Conservation (phyloP, 371 early-diverging fungal genomes). For the Rhizopus arrhizus region DNA sequence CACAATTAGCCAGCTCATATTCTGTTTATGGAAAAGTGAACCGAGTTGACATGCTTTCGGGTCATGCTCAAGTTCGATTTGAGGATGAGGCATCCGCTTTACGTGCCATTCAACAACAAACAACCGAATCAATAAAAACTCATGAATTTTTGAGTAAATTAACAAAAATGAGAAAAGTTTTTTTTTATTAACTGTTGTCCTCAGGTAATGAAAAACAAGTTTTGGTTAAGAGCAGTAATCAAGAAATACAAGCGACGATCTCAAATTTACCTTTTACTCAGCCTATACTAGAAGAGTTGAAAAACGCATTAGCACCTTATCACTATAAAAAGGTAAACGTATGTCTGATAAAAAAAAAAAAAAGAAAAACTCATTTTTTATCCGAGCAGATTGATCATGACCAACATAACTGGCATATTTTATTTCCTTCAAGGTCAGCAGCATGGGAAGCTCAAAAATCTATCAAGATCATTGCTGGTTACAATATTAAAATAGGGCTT, state of each 20-base stretch:
- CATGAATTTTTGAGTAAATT: no score
- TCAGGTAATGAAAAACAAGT: neutral
- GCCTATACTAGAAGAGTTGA: constrained; percentile 47
- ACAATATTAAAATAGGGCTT: neutral
- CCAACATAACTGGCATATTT: constrained; percentile 55
- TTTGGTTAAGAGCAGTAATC: neutral
- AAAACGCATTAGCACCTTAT: constrained; percentile 31
- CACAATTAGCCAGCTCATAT: constrained; percentile 43
- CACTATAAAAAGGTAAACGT: constrained; percentile 31
- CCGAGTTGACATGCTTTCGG: constrained; percentile 51
- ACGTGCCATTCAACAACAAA: constrained; percentile 26
- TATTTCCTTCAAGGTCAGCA: constrained; percentile 48
- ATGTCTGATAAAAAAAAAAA: neutral
- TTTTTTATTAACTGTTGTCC: neutral
- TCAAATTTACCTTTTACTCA: constrained; percentile 52
- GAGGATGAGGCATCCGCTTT: constrained; percentile 31
- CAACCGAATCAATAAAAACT: neutral
- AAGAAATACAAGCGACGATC: constrained; percentile 36
- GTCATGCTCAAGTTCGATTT: constrained; percentile 50
- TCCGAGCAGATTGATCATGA: constrained; percentile 48
- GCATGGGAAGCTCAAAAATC: constrained; percentile 46
- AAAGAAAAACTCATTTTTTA: neutral
- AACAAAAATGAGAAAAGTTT: neutral
- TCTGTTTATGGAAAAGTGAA: constrained; percentile 55
- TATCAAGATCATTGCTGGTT: neutral